Evolutionary conservation across 495 filamentous ascomycete genomes (phyloP).

Genomic region (Daldinia bambusicola): DNA sequence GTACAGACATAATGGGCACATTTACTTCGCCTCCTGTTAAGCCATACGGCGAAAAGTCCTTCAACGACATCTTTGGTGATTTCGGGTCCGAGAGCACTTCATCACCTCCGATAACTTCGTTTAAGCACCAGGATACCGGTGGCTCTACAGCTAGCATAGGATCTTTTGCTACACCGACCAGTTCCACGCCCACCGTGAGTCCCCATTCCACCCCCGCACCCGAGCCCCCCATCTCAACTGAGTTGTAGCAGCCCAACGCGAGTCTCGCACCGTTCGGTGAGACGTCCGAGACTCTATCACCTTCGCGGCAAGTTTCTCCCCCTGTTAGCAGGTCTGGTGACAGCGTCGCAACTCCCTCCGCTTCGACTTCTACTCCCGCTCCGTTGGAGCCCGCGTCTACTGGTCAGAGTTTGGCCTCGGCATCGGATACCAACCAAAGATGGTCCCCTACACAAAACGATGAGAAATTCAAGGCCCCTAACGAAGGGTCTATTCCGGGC

Average conservation of each 20-base stretch:
- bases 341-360: conserved; percentile 40
- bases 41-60: conserved; percentile 68
- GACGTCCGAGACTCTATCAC: conserved; percentile 73
- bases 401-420: conserved; percentile 52
- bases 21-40: conserved; percentile 58
- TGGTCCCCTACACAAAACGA: conserved; percentile 44
- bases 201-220: conserved; percentile 57
- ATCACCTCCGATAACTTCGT: conserved; percentile 71
- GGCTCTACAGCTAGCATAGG: conserved; percentile 61
- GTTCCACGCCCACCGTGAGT: conserved; percentile 65
- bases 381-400: conserved; percentile 49
- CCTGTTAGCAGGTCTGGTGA: conserved; percentile 78
- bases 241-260: conserved; percentile 78
- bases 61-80: conserved; percentile 90
- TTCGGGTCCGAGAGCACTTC: conserved; percentile 61
- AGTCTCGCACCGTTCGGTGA: conserved; percentile 74
- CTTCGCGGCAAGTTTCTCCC: conserved; percentile 83
- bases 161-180: conserved; percentile 63
- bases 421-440: conserved; percentile 46
- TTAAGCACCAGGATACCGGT: conserved; percentile 69
- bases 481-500: conserved; percentile 60
- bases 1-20: conserved; percentile 70
- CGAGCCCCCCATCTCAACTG: conserved; percentile 68
- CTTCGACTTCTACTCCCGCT: conserved; percentile 46
- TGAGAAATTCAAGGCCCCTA: conserved; percentile 33